Evolutionary conservation across 495 filamentous ascomycete species (phyloP), one percentile per base, ranked within the genome.

Genomic region (Saxispiralis lemnorum): DNA sequence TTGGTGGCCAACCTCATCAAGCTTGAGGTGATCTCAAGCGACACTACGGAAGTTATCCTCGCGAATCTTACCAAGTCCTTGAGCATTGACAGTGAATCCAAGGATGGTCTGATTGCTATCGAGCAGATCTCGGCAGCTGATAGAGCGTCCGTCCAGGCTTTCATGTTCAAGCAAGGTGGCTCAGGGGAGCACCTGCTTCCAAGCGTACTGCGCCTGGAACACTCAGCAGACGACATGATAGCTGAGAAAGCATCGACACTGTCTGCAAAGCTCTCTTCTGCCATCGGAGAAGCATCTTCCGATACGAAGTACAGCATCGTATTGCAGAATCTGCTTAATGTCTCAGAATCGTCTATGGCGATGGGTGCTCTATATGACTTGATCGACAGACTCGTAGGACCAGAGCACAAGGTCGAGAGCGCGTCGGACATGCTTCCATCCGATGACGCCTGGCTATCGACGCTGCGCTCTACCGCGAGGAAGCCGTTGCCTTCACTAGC

Each of bases 201-300:
- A 19, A 69, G 65, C 35, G 51, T 83, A 7, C 55, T 81, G 0
- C 68, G 66, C 38, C 58, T 81, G 7, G 59, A 69, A 15, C 73
- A 81, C 40, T 72, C 69, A 9, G 42, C 66, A 6, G 62, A 68
- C 20, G 72, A 76, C 15, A 64, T 65, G n/a, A 51, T 78, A 13
- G 60, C 72, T 9, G 54, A 63, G 21, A 51, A 66, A 32, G 73
- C 76, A 9, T 61, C 66, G 31, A 58, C 51, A 5, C 44, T 78
- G 19, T 17, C 42, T 1, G 18, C 41, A 7, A n/a, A 36, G 14
- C 31, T 49, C 10, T 53, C 56, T 62, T 37, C 54, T 44, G 35
- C 60, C 48, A n/a, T 46, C 70, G 43, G 64, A 66, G 45, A 57
- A 60, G 34, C 57, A 52, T 13, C 50, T 59, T 4, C 53, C 60